Base-by-base conservation (phyloP, 257 asterid species). In the Hygrophila difformis region DNA sequence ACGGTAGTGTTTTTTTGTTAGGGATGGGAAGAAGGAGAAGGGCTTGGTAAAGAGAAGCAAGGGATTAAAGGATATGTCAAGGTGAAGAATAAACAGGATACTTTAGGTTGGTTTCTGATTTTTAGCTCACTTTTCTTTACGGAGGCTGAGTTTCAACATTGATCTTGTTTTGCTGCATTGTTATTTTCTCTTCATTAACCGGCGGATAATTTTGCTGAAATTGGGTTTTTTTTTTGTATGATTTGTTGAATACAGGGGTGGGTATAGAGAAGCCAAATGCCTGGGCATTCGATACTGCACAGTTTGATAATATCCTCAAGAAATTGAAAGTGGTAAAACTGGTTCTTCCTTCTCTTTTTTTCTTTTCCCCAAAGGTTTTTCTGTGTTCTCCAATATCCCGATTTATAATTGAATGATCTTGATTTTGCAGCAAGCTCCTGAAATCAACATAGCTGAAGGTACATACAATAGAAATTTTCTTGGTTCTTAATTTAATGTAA, bases 11-110 rank as follows among this genome's bases (percentile, higher is more conserved):
- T 40, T 41, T 11, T 41, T 51, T 42, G 40, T 48, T 56, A 89
- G 98, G 96, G 98, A 51, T 89, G 96, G 98, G 98, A 85, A 79
- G 98, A 89, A 82, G 98, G 98, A 55, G 96, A 89, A 73, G 98
- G 98, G 31, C 83, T 85, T 18, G 98, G 98, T 43, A 89, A 74
- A 66, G 94, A 85, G 39, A 89, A 89, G 55, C 98, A 89, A 75
- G 98, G 98, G 29, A 89, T 89, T 68, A 89, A 89, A 75, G 96
- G 98, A 47, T 57, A 85, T 53, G 81, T 85, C 47, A 67, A 79
- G 61, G 96, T 85, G 56, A 67, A 85, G 72, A 89, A 89, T 77
- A 89, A 82, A 66, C 96, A 85, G 62, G 96, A 85, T 49, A 85
- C 84, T 34, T 55, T 65, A 67, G 97, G 97, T 84, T 51, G 46